Evolutionary conservation across 2,329 filamentous ascomycete genomes (phyloP).

Genomic region (Acrocalymma vagum): DNA sequence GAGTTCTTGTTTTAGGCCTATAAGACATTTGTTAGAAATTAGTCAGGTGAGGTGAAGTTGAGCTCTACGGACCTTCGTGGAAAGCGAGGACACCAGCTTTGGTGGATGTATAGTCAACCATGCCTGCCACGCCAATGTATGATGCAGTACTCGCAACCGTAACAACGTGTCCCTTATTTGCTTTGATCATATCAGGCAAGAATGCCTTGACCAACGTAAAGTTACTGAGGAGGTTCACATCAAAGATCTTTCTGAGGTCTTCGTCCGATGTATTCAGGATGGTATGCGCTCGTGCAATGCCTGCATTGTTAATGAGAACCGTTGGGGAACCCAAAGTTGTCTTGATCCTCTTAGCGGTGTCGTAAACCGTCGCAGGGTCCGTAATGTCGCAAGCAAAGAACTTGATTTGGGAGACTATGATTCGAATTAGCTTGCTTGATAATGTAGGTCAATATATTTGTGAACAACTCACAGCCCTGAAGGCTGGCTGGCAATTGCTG

Average conservation of each 20-base stretch:
- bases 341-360: slow-evolving; percentile 32
- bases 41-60: neutral
- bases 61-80: slow-evolving; percentile 54
- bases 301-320: slow-evolving; percentile 49
- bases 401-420: slow-evolving; percentile 35
- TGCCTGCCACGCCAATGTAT: slow-evolving; percentile 56
- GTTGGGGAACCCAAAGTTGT: slow-evolving; percentile 33
- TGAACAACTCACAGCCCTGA: slow-evolving; percentile 30
- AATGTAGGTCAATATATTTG: neutral
- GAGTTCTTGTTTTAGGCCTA: slow-evolving; percentile 49
- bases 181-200: slow-evolving; percentile 44
- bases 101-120: slow-evolving; percentile 62
- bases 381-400: slow-evolving; percentile 47
- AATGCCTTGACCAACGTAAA: slow-evolving; percentile 45
- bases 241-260: slow-evolving; percentile 43
- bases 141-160: slow-evolving; percentile 64
- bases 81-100: slow-evolving; percentile 63
- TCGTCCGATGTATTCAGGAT: slow-evolving; percentile 42
- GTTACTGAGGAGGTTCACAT: slow-evolving; percentile 47
- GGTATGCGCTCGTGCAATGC: slow-evolving; percentile 36
- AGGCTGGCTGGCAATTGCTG: slow-evolving; percentile 35
- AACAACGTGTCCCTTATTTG: slow-evolving; percentile 61
- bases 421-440: slow-evolving; percentile 4
- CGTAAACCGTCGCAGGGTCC: slow-evolving; percentile 31
- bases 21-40: slow-evolving; percentile 44